Evolutionary conservation across 2,329 filamentous ascomycete species (phyloP), one percentile per base, ranked within the genome.

Genomic region (Paraconiothyrium sp.): DNA sequence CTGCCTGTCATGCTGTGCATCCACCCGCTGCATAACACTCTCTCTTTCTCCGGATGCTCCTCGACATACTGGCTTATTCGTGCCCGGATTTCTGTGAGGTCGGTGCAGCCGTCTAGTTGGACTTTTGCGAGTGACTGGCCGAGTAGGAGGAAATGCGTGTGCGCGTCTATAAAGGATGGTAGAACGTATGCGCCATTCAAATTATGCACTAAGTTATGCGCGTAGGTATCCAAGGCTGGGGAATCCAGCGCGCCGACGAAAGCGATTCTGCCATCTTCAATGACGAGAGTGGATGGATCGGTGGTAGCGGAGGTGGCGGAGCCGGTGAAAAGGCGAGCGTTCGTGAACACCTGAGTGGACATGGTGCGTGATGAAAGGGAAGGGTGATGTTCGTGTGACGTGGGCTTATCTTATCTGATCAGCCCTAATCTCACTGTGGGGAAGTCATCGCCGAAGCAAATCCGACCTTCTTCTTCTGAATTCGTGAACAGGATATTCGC

Each of bases 121-220:
- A 84, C 77, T 72, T 86, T 87, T 63, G 81, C 79, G 13, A 87
- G 80, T 0, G 85, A 82, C 67, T 85, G 83, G 2, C 85, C 85
- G 30, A 87, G 80, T 50, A 85, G 80, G 46, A 87, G 78, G 13
- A 88, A 78, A 71, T 88, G 86, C 78, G 86, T 84, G 68, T 88
- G 86, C 0, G 84, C 85, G 65, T 88, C 86, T 54, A 88, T 81
- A 69, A 87, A 87, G 6, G 84, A 84, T 0, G 86, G 85, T 1
- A 88, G 73, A 7, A 87, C 77, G 39, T 81, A 71, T 11, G 70
- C 72, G 16, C 75, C 68, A 2, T 76, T 51, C 4, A 84, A 68
- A 61, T 84, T 78, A 10, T 68, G 68, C 16, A 58, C 72, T 44
- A 13, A 69, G 35, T 56, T 58, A 20, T 69, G 51, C 20, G 50